Conservation (phyloP, 176 grass and related monocot genomes). For the Elaeis guineensis region DNA sequence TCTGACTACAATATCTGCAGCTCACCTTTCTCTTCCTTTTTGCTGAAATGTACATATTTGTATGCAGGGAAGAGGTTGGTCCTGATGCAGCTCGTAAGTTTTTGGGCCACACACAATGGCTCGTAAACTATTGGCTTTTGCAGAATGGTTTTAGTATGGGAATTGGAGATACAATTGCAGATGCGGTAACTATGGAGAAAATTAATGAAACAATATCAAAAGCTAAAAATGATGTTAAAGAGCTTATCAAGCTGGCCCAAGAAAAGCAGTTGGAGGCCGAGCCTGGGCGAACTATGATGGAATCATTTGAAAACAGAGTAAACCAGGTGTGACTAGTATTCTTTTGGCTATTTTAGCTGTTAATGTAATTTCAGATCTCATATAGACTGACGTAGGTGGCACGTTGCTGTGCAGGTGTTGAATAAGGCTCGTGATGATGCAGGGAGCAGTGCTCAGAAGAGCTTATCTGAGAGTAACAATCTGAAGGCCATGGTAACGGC, state of each 20-base stretch:
- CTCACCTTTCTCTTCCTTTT: neutral
- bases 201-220: conserved; percentile 78
- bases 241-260: conserved; percentile 65
- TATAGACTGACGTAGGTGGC: neutral
- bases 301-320: conserved; percentile 94
- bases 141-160: conserved; percentile 95
- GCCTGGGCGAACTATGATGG: conserved; percentile 91
- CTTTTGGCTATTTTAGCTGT: conserved; percentile 6
- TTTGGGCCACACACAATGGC: conserved; percentile 94
- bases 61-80: conserved; percentile 88
- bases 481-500: conserved; percentile 98
- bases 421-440: conserved; percentile 99
- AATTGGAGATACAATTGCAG: conserved; percentile 97
- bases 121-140: conserved; percentile 96
- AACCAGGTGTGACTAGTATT: conserved; percentile 58
- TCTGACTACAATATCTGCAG: neutral
- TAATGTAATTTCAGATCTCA: too few species aligned
- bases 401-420: conserved; percentile 49
- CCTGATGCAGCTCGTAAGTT: conserved; percentile 97
- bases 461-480: conserved; percentile 97
- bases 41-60: neutral
- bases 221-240: conserved; percentile 92
- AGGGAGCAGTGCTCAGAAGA: conserved; percentile 91
- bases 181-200: conserved; percentile 80
- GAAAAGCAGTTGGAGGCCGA: conserved; percentile 78